Conservation (phyloP, 2,329 filamentous ascomycete species). For the Pseudogymnoascus destructans region DNA sequence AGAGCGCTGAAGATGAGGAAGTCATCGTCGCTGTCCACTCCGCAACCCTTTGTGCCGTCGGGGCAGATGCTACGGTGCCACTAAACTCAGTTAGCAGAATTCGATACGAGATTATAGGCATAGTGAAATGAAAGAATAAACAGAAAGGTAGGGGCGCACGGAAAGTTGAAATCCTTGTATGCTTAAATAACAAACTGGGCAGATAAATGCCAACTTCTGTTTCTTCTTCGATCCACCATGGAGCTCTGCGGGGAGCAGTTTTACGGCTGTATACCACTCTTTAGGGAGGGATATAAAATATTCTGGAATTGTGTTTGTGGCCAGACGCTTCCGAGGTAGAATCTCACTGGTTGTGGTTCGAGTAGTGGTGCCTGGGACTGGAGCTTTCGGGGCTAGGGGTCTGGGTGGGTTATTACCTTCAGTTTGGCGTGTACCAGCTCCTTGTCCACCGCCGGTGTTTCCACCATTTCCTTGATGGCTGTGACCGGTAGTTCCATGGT, state of each 20-base stretch:
- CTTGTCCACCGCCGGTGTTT: background rate
- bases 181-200: background rate
- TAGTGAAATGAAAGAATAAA: background rate
- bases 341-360: background rate
- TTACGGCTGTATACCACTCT: background rate
- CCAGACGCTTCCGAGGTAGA: background rate
- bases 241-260: background rate
- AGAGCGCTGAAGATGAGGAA: background rate
- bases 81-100: background rate
- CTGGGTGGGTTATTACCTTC: background rate
- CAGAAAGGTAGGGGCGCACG: background rate
- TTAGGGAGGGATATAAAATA: background rate
- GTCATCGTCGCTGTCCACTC: background rate
- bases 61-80: conserved; percentile 2
- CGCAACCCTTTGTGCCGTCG: background rate
- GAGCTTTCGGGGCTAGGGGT: background rate
- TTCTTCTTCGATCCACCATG: background rate
- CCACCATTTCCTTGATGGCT: background rate
- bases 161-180: background rate
- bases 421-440: background rate
- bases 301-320: background rate
- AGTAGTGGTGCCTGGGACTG: background rate
- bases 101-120: background rate
- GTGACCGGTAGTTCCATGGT: background rate
- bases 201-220: background rate